Base-by-base conservation (phyloP, 2,329 filamentous ascomycete species). In the Diplodia seriata region DNA sequence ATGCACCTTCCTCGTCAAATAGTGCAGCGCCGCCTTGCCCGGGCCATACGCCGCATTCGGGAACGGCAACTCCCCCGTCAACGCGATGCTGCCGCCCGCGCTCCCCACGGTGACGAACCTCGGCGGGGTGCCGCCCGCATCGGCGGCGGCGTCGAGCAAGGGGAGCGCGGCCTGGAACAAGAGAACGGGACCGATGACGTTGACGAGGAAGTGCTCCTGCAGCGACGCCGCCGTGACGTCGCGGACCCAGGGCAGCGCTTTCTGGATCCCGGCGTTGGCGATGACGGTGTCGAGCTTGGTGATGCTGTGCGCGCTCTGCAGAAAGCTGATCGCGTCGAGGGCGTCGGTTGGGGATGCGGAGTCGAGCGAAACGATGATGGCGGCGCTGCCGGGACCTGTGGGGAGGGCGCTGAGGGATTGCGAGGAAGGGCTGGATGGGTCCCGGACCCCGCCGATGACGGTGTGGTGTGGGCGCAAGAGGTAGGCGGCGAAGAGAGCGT, bases 281-380 rank as follows among this genome's bases (percentile, higher is more conserved):
- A 59, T 18, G 55, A 59, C 55, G 38, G 29, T 1, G 55, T 59
- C 18, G 20, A 59, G 36, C 8, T n/a, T 6, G 12, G 20, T 2
- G 14, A 59, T 18, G 55, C 1, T 2, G 38, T 59, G 55, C 9
- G 38, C 8, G 38, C 4, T 11, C 0, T 9, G n/a, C 4, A 59
- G 55, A 12, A n/a, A 18, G 1, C 3, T 4, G n/a, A 59, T 1
- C 4, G 55, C 55, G 33, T 8, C 55, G 33, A 3, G 3, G 33
- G 33, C 33, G 55, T 26, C 20, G 36, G 33, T 23, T 2, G 15
- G 9, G 9, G 33, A 38, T 4, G 55, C n/a, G 36, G 55, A 20
- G 14, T 59, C 55, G 55, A 59, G n/a, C n/a, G n/a, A n/a, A n/a
- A n/a, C n/a, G n/a, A 59, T 29, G 55, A 59, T 43, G 36, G 26